Base-by-base conservation (phyloP, 108 stramenopile species). In the Nitzschia sp. region DNA sequence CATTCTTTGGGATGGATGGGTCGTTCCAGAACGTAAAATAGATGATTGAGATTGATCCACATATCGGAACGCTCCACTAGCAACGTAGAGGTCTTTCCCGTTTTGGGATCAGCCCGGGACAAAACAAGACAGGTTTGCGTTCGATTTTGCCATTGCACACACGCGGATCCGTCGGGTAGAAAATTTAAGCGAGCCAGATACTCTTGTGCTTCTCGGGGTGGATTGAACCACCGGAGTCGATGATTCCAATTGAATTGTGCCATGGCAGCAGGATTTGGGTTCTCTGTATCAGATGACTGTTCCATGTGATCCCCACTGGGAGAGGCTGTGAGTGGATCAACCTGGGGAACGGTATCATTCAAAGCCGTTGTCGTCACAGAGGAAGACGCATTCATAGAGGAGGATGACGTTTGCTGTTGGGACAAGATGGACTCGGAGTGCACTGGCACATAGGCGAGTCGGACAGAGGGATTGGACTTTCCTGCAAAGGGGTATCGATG, bases 401-500 rank as follows among this genome's bases (percentile, higher is more conserved):
- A 24, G 24, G 53, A 10, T 3, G 25, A 0, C 0, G 8, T 21
- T 12, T 19, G 22, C 54, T 19, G 53, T 53, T 72, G 53, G 14
- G 54, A 19, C n/a, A 58, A 51, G 14, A 79, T 29, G 0, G 70
- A 77, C 1, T 50, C 34, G 7, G 53, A 44, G 66, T 83, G 77
- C 10, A 90, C 66, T 25, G 24, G 39, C 7, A 95, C 71, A 61
- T 74, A 87, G n/a, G 77, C 88, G 0, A 95, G 76, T 24, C 51
- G 53, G 10, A 97, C 94, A 22, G 53, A 41, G 0, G 96, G 92
- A 76, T 97, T 97, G 0, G 29, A 63, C 69, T 88, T 78, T 14
- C 96, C 96, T n/a, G 94, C 88, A 73, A 97, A 97, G 21, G 96
- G 95, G 72, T 97, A 97, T 43, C 91, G 81, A 80, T 95, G 94